Percentiles rank a stretch among this genome's conserved stretches.
Conservation (phyloP, 768 basidiomycete species). For the Auricularia heimuer region DNA sequence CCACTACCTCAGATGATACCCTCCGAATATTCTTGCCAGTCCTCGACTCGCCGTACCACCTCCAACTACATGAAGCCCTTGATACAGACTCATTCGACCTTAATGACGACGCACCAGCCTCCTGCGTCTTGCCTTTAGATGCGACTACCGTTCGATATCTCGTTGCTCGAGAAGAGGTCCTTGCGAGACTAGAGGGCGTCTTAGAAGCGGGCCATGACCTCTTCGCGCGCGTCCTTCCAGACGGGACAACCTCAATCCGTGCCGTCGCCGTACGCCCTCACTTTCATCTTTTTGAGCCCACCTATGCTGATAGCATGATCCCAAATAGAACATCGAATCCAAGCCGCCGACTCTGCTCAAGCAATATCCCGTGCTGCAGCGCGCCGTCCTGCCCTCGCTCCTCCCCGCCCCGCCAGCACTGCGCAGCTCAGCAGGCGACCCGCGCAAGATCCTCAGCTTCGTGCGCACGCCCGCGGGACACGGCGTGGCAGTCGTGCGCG, state of each 20-base stretch:
- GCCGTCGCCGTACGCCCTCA: conserved; percentile 70
- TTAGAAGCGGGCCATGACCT: conserved; percentile 68
- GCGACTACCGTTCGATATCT: conserved; percentile 5
- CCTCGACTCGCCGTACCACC: conserved; percentile 69
- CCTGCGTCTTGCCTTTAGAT: conserved; percentile 62
- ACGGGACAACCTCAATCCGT: conserved; percentile 65
- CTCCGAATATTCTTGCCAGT: conserved; percentile 82
- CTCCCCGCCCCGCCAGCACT: conserved; percentile 27
- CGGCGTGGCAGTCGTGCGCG: conserved; percentile 59
- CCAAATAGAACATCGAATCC: conserved; percentile 70
- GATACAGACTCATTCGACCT: conserved; percentile 58
- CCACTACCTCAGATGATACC: conserved; percentile 72
- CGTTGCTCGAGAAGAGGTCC: conserved; percentile 32
- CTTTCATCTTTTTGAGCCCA: too few species aligned
- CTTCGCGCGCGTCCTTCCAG: conserved; percentile 59
- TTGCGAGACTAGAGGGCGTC: conserved; percentile 48
- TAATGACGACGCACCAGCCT: conserved; percentile 18
- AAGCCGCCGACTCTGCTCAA: conserved; percentile 76
- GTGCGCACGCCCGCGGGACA: conserved; percentile 72
- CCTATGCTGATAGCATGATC: too few species aligned
- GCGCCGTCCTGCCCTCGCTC: conserved; percentile 28
- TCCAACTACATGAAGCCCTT: conserved; percentile 76
- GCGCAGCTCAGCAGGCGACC: conserved; percentile 32
- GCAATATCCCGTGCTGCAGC: conserved; percentile 64
- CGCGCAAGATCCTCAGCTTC: conserved; percentile 47